phyloP scores from a whole-genome alignment of 192 early-diverging fungal genomes.

The Chytriomyces sp. region DNA sequence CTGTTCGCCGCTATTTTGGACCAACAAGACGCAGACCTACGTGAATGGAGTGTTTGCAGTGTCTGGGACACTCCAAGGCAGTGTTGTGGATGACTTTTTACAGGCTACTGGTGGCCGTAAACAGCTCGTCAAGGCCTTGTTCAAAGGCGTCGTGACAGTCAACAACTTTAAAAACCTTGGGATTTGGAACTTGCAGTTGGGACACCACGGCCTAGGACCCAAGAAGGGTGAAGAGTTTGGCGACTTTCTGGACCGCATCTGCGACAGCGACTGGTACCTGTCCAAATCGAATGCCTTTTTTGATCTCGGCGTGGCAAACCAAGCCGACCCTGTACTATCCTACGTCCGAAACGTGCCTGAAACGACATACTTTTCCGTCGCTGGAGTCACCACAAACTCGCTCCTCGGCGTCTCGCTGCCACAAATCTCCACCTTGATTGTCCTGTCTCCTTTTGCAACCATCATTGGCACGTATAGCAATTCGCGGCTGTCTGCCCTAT shows the following conservation, averaged over 20 bases:
- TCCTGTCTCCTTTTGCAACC: constrained; percentile 21
- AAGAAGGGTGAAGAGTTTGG: constrained; percentile 9
- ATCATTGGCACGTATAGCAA: constrained; percentile 34
- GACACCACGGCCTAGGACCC: constrained; percentile 33
- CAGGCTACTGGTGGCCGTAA: background rate
- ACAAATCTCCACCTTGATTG: constrained; percentile 5
- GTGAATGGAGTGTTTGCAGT: constrained; percentile 7
- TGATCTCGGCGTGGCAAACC: constrained; percentile 4
- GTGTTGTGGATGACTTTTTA: constrained; percentile 18
- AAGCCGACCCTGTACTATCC: constrained; percentile 20
- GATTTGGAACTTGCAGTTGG: constrained; percentile 33
- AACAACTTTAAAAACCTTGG: constrained; percentile 4
- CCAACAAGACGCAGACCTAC: constrained; percentile 30
- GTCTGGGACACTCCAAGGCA: constrained; percentile 18
- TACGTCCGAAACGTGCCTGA: constrained; percentile 29
- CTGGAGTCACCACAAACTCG: constrained; percentile 18
- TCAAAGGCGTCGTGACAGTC: constrained; percentile 14
- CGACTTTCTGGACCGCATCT: constrained; percentile 23
- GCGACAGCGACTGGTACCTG: constrained; percentile 7
- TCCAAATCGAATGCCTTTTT: constrained; percentile 35
- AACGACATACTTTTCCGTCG: constrained; percentile 32
- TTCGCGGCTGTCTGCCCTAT: background rate
- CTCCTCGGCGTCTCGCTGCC: background rate
- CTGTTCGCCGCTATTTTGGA: constrained; percentile 33
- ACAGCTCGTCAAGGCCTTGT: constrained; percentile 10